phyloP scores from a whole-genome alignment of 2,329 filamentous ascomycete species.

The Pseudogymnoascus sp. region DNA sequence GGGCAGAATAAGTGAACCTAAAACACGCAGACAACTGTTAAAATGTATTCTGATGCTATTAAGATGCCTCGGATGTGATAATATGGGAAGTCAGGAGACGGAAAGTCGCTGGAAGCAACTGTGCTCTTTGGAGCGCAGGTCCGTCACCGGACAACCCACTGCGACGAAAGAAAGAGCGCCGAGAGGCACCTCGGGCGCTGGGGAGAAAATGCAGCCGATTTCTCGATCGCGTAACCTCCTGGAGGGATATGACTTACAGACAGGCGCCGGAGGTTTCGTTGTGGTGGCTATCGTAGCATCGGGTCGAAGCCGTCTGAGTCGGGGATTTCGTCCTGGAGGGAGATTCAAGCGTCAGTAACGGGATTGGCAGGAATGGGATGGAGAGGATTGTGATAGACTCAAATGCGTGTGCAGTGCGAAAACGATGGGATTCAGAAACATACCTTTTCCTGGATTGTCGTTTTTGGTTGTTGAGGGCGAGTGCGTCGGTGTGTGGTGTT shows the following conservation, averaged over 20 bases:
- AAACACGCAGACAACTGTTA: neutral
- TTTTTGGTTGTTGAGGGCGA: slow-evolving; percentile 8
- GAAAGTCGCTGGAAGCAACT: neutral
- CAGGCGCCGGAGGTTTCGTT: slow-evolving; percentile 24
- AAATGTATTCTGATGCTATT: neutral
- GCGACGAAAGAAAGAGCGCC: neutral
- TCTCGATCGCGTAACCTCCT: slow-evolving; percentile 28
- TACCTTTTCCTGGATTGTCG: slow-evolving; percentile 7
- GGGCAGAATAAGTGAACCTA: neutral
- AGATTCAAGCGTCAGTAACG: slow-evolving; percentile 12
- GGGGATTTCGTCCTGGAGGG: slow-evolving; percentile 9
- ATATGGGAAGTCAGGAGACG: neutral
- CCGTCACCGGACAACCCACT: neutral
- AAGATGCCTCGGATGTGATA: neutral
- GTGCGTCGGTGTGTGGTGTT: slow-evolving; percentile 5
- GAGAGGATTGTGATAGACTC: slow-evolving; percentile 9
- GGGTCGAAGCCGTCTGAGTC: slow-evolving; percentile 12
- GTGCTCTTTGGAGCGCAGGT: neutral
- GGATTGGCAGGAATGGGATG: slow-evolving; percentile 11
- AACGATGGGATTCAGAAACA: neutral
- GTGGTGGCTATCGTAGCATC: slow-evolving; percentile 29
- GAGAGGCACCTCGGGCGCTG: neutral
- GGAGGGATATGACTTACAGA: slow-evolving; percentile 25
- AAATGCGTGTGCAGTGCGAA: neutral
- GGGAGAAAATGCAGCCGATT: slow-evolving; percentile 14